Evolutionary conservation across 805 yeast genomes (phyloP).

Genomic region (Ogataea salicorniae): DNA sequence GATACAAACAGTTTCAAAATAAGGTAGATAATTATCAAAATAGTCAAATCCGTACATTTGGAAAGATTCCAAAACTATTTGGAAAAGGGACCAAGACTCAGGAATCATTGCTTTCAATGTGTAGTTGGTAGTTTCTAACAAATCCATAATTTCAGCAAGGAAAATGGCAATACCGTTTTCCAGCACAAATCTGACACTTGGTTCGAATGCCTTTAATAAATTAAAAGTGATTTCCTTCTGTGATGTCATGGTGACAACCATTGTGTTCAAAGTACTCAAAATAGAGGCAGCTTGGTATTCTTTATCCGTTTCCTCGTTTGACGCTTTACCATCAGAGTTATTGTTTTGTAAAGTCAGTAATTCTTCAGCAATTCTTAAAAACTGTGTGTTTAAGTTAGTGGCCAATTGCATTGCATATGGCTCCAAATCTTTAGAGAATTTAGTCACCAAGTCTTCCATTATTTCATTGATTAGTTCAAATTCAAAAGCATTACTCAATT

Average conservation of each 20-base stretch:
- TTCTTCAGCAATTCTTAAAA: constrained; percentile 64
- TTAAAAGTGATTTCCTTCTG: constrained; percentile 58
- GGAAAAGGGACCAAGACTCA: constrained; percentile 41
- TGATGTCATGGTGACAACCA: constrained; percentile 74
- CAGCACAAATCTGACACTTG: constrained; percentile 65
- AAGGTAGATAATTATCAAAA: constrained; percentile 43
- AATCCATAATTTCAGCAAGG: constrained; percentile 69
- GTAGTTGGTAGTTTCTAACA: constrained; percentile 61
- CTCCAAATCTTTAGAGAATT: constrained; percentile 76
- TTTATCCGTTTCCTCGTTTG: constrained; percentile 51
- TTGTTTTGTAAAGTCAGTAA: constrained; percentile 38
- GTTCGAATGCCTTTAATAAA: constrained; percentile 63
- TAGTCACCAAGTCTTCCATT: constrained; percentile 90
- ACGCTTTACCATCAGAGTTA: constrained; percentile 29
- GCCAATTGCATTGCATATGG: constrained; percentile 82
- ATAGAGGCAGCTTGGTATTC: constrained; percentile 79
- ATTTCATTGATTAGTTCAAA: constrained; percentile 80
- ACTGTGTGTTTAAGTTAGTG: constrained; percentile 62
- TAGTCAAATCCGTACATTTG: constrained; percentile 49
- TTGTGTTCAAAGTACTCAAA: constrained; percentile 75
- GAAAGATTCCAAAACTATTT: constrained; percentile 39
- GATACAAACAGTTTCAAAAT: constrained; percentile 42
- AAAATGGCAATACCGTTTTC: constrained; percentile 65
- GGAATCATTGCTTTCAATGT: constrained; percentile 45
- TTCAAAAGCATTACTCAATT: constrained; percentile 69